Evolutionary conservation across 805 yeast species (phyloP), one percentile per base, ranked within the genome.

Genomic region (Ogataea nakhonphanomensis): DNA sequence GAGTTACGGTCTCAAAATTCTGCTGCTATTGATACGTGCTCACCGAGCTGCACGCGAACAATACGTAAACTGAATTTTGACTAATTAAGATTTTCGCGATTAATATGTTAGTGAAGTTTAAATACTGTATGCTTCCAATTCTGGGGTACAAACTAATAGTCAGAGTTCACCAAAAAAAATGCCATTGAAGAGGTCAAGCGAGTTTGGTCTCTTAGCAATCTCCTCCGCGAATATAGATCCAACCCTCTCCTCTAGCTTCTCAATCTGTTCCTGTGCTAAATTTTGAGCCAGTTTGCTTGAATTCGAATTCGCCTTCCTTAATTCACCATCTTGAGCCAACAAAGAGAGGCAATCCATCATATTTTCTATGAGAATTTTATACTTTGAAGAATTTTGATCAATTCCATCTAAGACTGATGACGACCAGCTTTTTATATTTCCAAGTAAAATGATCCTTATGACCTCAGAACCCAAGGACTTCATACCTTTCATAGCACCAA

Each of bases 401-500:
- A 54, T 40, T n/a, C 49, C 50, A 11, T 50, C 57, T 32, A 82
- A 64, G 1, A 84, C 81, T 44, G 76, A 71, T 35, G 67, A 69
- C 11, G 79, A 69, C 99, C 99, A 93, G 42, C 81, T 78, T 48
- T 79, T 75, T 45, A 91, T 64, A 60, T 93, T 93, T 0, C 96
- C 96, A 27, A 91, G 68, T 39, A 93, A 71, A 1, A 87, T 76
- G 31, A 91, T 81, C 50, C 95, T 75, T 26, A 91, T 76, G 8
- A 93, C 95, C 62, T 93, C 98, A 5, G 81, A 69, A 3, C 97
- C 99, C 54, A 93, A 66, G 13, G 83, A 87, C 41, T 78, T 75
- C 54, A 93, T 73, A 5, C 98, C 99, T 35, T 78, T 74, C 23
- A 95, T 74, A 4, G 97, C 82, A 27, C 99, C 99, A 54, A 84